phyloP scores from a whole-genome alignment of 352 stramenopile genomes.

The Phytophthora gonapodyides region DNA sequence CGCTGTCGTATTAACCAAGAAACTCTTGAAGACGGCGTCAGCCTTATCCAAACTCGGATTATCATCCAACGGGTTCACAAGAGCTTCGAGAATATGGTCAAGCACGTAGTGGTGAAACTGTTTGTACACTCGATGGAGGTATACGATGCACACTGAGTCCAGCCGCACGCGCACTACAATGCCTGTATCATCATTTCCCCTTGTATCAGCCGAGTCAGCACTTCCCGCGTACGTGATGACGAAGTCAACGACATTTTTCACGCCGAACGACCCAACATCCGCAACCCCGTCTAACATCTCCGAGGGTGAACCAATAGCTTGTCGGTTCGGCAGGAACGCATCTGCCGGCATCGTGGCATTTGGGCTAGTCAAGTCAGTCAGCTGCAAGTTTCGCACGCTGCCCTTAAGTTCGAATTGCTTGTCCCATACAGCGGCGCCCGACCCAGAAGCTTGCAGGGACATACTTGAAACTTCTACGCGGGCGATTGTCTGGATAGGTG shows the following conservation, averaged over 20 bases:
- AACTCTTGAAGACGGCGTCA: constrained; percentile 36
- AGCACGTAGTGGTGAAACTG: constrained; percentile 80
- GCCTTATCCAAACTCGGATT: constrained; percentile 39
- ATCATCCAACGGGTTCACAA: constrained; percentile 37
- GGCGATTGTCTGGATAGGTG: constrained; percentile 33
- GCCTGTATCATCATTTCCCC: constrained; percentile 14
- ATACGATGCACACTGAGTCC: constrained; percentile 81
- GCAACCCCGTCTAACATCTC: constrained; percentile 41
- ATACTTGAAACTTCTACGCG: constrained; percentile 40
- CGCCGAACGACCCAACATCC: constrained; percentile 51
- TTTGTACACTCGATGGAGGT: constrained; percentile 88
- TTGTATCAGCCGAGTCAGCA: constrained; percentile 3
- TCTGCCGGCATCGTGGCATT: constrained; percentile 34
- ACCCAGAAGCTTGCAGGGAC: constrained; percentile 34
- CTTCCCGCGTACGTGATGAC: constrained; percentile 31
- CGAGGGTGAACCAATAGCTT: constrained; percentile 71
- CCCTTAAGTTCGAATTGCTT: constrained; percentile 56
- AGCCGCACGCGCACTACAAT: constrained; percentile 57
- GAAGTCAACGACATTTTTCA: constrained; percentile 80
- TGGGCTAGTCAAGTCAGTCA: constrained; percentile 68
- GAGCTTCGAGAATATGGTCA: constrained; percentile 50
- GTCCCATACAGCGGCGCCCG: constrained; percentile 15
- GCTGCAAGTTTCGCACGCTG: constrained; percentile 68
- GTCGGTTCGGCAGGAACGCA: constrained; percentile 59
- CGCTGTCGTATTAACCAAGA: constrained; percentile 38